These are phyloP conservation scores for Hyphopichia burtonii DNA, from an alignment of 1,139 yeast species.

Conservation along the genomic window DNA sequence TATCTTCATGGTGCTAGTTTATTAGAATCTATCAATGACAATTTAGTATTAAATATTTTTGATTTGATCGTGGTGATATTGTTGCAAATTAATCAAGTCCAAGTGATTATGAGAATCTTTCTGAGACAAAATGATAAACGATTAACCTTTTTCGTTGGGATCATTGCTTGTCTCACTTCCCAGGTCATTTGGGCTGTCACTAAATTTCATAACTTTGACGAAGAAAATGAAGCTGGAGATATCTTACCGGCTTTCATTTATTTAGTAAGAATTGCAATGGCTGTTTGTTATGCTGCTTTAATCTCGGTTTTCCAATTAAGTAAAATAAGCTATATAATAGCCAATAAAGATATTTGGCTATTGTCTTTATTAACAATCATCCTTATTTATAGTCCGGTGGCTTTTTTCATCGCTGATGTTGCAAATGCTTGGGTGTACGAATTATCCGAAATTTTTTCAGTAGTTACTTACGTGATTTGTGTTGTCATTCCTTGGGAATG, in stretches of 20 bases:
- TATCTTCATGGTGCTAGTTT: conserved; percentile 53
- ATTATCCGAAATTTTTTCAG: conserved; percentile 69
- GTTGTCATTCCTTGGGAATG: conserved; percentile 87
- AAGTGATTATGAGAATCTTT: conserved; percentile 70
- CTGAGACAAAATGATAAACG: conserved; percentile 71
- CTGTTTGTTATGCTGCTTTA: conserved; percentile 69
- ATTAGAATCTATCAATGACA: conserved; percentile 45
- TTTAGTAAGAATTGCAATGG: conserved; percentile 70
- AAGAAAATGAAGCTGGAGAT: conserved; percentile 47
- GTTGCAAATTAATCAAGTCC: conserved; percentile 72
- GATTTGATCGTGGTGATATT: conserved; percentile 62
- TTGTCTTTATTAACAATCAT: conserved; percentile 60
- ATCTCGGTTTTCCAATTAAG: conserved; percentile 58
- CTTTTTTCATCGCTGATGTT: conserved; percentile 76
- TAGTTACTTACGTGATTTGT: conserved; percentile 69
- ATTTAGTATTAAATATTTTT: conserved; percentile 53
- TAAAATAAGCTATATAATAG: conserved; percentile 55
- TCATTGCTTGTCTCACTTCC: conserved; percentile 52
- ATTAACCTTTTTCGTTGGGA: conserved; percentile 62
- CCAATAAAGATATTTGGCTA: conserved; percentile 48
- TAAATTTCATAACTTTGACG: conserved; percentile 41
- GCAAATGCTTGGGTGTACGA: conserved; percentile 70
- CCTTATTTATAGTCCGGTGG: conserved; percentile 63
- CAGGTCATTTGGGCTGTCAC: conserved; percentile 73
- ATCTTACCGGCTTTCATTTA: conserved; percentile 80